Percentiles rank a stretch among this genome's conserved stretches.
Conservation (phyloP, 805 yeast genomes). For the Barnettozyma sucrosica region DNA sequence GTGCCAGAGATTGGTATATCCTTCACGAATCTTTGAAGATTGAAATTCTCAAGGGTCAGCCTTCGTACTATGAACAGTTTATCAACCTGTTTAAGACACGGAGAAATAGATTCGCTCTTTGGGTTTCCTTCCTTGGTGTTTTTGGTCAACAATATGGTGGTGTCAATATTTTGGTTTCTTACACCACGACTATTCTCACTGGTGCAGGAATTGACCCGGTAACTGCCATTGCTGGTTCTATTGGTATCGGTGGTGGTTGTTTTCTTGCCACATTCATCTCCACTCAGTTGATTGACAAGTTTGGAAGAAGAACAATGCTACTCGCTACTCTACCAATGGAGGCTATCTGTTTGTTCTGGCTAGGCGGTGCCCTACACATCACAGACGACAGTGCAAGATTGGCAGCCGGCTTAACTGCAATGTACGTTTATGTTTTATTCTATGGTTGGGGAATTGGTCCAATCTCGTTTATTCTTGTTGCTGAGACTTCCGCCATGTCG, state of each 20-base stretch:
- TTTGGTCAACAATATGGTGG: slow-evolving; percentile 54
- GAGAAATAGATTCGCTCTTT: slow-evolving; percentile 46
- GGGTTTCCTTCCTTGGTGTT: slow-evolving; percentile 45
- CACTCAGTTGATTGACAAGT: slow-evolving; percentile 41
- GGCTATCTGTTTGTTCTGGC: slow-evolving; percentile 47
- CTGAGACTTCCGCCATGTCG: slow-evolving; percentile 47
- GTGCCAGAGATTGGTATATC: slow-evolving; percentile 58
- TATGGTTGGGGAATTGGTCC: slow-evolving; percentile 52
- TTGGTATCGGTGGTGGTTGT: slow-evolving; percentile 46
- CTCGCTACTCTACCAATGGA: slow-evolving; percentile 55
- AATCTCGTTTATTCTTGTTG: slow-evolving; percentile 47
- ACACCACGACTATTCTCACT: slow-evolving; percentile 43
- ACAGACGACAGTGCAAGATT: slow-evolving; percentile 32
- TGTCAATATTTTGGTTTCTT: slow-evolving; percentile 46
- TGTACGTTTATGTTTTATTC: slow-evolving; percentile 39
- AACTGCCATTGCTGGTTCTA: slow-evolving; percentile 42
- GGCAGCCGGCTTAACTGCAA: slow-evolving; percentile 39
- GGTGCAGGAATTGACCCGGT: slow-evolving; percentile 38
- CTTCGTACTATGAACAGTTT: slow-evolving; percentile 32
- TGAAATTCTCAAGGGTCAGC: slow-evolving; percentile 31
- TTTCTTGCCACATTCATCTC: slow-evolving; percentile 42
- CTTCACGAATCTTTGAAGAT: slow-evolving; percentile 46
- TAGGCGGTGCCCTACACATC: slow-evolving; percentile 42
- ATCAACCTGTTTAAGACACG: slow-evolving; percentile 37
- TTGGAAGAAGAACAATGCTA: slow-evolving; percentile 47